Evolutionary conservation across 768 basidiomycete genomes (phyloP).

Genomic region (Cystofilobasidium capitatum): DNA sequence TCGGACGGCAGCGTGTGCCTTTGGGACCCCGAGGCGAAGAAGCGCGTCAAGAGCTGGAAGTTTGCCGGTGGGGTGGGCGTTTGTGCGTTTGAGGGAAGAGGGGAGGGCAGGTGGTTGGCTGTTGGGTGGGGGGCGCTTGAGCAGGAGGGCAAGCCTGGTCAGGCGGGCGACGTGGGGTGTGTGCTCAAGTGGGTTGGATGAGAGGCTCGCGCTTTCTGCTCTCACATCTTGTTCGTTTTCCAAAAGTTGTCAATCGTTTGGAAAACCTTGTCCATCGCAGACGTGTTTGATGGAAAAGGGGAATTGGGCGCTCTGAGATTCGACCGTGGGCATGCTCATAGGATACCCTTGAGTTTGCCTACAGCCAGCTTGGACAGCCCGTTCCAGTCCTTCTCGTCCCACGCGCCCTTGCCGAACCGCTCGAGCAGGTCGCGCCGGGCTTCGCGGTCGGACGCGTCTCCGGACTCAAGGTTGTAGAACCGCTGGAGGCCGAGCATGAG

Average conservation of each 20-base stretch:
- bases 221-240: too few species aligned
- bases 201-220: not conserved
- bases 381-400: slow-evolving; percentile 30
- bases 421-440: slow-evolving; percentile 23
- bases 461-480: slow-evolving; percentile 56
- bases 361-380: slow-evolving; percentile 30
- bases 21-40: slow-evolving; percentile 96
- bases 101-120: not conserved
- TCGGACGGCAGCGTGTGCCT: slow-evolving; percentile 89
- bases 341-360: slow-evolving; percentile 19
- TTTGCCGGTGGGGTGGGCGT: not conserved
- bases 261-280: too few species aligned
- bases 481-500: slow-evolving; percentile 70
- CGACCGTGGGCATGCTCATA: not conserved
- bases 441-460: slow-evolving; percentile 16
- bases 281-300: too few species aligned
- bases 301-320: too few species aligned
- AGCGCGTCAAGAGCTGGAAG: slow-evolving; percentile 55
- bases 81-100: not conserved
- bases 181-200: not conserved
- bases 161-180: not conserved
- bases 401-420: slow-evolving; percentile 19
- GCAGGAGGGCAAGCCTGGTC: not conserved
- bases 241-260: too few species aligned
- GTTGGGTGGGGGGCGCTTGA: not conserved